phyloP scores from a whole-genome alignment of 768 basidiomycete genomes.

The Russula dissimulans region DNA sequence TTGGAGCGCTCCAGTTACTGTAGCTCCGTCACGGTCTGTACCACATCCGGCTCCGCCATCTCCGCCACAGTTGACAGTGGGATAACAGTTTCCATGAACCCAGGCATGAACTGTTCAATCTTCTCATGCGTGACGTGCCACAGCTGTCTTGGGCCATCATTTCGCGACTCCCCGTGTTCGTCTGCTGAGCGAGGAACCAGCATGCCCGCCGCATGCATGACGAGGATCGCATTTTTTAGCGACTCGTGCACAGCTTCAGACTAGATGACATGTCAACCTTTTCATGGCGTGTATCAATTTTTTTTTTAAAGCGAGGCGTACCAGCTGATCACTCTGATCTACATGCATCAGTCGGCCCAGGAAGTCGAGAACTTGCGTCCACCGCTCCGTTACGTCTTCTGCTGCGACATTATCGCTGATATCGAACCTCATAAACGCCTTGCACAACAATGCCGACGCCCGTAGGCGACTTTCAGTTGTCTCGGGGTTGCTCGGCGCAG shows the following conservation, averaged over 20 bases:
- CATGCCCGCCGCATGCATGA: constrained; percentile 86
- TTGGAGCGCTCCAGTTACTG: too few species aligned
- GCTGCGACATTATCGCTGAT: constrained; percentile 50
- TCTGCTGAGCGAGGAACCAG: constrained; percentile 56
- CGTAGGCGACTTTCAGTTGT: constrained; percentile 88
- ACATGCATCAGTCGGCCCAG: constrained; percentile 84
- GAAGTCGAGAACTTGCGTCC: constrained; percentile 84
- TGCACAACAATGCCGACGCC: constrained; percentile 86
- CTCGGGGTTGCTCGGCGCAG: constrained; percentile 70
- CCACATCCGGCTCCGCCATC: too few species aligned
- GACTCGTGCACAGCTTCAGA: constrained; percentile 94
- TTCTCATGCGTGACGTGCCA: constrained; percentile 84
- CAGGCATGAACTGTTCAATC: constrained; percentile 86
- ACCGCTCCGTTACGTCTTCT: constrained; percentile 62
- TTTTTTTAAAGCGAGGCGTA: constrained; percentile 31
- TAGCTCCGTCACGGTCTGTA: too few species aligned
- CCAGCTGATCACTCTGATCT: constrained; percentile 79
- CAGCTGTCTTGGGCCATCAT: constrained; percentile 44
- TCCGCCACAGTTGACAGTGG: constrained; percentile 24
- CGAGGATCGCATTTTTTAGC: constrained; percentile 90
- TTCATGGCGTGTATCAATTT: not conserved
- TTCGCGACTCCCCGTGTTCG: constrained; percentile 36
- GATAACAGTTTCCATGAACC: constrained; percentile 71
- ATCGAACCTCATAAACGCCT: constrained; percentile 91
- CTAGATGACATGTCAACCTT: constrained; percentile 33